A percentile compares a stretch with the other conserved stretches of the same genome.
These are phyloP conservation scores for Sutorius eximius DNA, from an alignment of 1,284 basidiomycete species.

Conservation along the genomic window DNA sequence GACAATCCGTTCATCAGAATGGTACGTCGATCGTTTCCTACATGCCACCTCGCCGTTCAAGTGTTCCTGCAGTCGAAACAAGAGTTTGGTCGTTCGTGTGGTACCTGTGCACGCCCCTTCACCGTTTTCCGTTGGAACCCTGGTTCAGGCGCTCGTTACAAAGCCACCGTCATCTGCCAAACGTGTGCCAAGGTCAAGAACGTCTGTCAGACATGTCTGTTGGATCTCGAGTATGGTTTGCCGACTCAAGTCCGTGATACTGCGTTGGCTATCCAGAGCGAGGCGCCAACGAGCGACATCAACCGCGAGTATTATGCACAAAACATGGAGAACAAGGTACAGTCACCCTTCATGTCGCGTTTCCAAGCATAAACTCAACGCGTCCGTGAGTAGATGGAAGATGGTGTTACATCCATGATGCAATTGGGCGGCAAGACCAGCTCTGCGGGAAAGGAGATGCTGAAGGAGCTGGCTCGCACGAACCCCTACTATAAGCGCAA, in stretches of 20 bases:
- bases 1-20: slow-evolving; percentile 88
- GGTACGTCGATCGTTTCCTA: slow-evolving; percentile 49
- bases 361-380: slow-evolving; percentile 1
- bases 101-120: slow-evolving; percentile 93
- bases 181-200: slow-evolving; percentile 99
- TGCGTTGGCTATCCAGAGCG: slow-evolving; percentile 82
- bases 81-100: slow-evolving; percentile 93
- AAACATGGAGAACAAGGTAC: slow-evolving; percentile 88
- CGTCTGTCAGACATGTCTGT: slow-evolving; percentile 96
- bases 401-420: slow-evolving; percentile 63
- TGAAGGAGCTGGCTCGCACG: slow-evolving; percentile 90
- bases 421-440: slow-evolving; percentile 65
- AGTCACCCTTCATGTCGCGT: slow-evolving; percentile 19
- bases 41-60: slow-evolving; percentile 6
- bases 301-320: slow-evolving; percentile 98
- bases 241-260: slow-evolving; percentile 98
- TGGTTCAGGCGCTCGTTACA: slow-evolving; percentile 89
- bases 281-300: slow-evolving; percentile 93
- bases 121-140: slow-evolving; percentile 99
- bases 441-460: slow-evolving; percentile 90
- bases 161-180: slow-evolving; percentile 98
- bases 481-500: slow-evolving; percentile 98
- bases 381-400: slow-evolving; percentile 49
- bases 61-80: slow-evolving; percentile 78
- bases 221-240: slow-evolving; percentile 94